Percentiles rank a stretch among this genome's conserved stretches.
Evolutionary conservation across 2,329 filamentous ascomycete genomes (phyloP).

Genomic region (Phoma sp.): DNA sequence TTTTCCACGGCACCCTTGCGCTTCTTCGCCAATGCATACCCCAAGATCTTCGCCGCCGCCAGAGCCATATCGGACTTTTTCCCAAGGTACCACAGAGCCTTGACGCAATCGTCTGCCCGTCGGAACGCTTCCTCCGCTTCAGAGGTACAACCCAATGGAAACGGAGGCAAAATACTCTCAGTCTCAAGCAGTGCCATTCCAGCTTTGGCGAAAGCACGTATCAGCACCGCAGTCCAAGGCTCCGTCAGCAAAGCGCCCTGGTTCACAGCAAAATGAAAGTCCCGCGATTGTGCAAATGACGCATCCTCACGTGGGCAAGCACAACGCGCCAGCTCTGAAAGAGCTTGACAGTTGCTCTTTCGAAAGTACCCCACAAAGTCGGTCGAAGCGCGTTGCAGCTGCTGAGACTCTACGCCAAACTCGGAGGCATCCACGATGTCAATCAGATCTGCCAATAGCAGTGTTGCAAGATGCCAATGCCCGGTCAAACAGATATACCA

Average conservation of each 20-base stretch:
- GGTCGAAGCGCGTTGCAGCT: slow-evolving; percentile 32
- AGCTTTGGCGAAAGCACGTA: slow-evolving; percentile 60
- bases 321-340: slow-evolving; percentile 58
- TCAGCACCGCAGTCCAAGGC: slow-evolving; percentile 64
- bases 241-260: slow-evolving; percentile 65
- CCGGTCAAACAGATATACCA: slow-evolving; percentile 66
- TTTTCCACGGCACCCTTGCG: slow-evolving; percentile 31
- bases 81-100: slow-evolving; percentile 61
- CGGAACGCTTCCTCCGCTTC: slow-evolving; percentile 39
- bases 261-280: slow-evolving; percentile 62
- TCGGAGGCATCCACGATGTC: slow-evolving; percentile 56
- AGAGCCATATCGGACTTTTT: slow-evolving; percentile 62
- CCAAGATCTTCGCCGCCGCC: slow-evolving; percentile 48
- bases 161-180: slow-evolving; percentile 25
- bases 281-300: slow-evolving; percentile 43
- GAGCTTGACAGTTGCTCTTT: slow-evolving; percentile 52
- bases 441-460: slow-evolving; percentile 63
- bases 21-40: slow-evolving; percentile 41
- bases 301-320: slow-evolving; percentile 47
- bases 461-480: slow-evolving; percentile 64
- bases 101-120: slow-evolving; percentile 58
- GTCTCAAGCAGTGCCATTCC: slow-evolving; percentile 51
- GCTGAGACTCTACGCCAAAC: slow-evolving; percentile 29
- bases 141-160: not conserved
- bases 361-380: slow-evolving; percentile 52